phyloP scores from a whole-genome alignment of 2,329 filamentous ascomycete species.

The Trichothecium sympodiale region DNA sequence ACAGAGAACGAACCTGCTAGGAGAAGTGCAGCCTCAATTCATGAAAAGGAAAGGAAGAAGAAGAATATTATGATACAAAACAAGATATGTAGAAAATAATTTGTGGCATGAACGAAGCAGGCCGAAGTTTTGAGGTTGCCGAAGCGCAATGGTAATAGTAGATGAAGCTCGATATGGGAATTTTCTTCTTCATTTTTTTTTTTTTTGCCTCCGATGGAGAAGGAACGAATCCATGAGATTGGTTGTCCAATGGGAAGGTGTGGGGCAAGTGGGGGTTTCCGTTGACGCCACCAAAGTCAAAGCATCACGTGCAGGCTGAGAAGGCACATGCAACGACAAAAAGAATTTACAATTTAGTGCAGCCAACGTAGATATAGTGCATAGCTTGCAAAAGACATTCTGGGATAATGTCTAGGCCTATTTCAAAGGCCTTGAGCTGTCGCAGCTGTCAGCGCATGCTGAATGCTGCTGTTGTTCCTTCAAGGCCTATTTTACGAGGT shows the following conservation, averaged over 20 bases:
- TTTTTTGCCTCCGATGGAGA: no score
- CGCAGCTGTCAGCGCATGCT: conserved; percentile 5
- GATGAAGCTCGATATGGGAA: no score
- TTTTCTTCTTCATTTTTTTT: no score
- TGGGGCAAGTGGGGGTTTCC: no score
- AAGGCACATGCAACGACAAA: no score
- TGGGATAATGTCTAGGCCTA: conserved; percentile 2
- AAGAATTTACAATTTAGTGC: no score
- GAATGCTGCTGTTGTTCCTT: neutral
- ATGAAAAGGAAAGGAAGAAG: neutral
- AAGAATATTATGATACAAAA: conserved; percentile 1
- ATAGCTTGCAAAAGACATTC: no score
- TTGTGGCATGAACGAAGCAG: neutral
- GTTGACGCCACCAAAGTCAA: no score
- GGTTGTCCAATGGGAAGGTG: no score
- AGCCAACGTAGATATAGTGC: no score
- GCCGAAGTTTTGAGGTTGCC: neutral
- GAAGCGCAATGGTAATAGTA: neutral
- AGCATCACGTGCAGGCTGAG: no score
- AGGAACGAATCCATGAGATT: no score
- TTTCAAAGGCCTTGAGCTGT: conserved; percentile 6
- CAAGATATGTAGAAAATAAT: neutral
- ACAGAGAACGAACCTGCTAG: conserved; percentile 5
- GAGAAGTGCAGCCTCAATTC: neutral
- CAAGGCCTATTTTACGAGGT: neutral